Evolutionary conservation across 148 eudicot species (phyloP).

Genomic region (Rhododendron ferrugineum): DNA sequence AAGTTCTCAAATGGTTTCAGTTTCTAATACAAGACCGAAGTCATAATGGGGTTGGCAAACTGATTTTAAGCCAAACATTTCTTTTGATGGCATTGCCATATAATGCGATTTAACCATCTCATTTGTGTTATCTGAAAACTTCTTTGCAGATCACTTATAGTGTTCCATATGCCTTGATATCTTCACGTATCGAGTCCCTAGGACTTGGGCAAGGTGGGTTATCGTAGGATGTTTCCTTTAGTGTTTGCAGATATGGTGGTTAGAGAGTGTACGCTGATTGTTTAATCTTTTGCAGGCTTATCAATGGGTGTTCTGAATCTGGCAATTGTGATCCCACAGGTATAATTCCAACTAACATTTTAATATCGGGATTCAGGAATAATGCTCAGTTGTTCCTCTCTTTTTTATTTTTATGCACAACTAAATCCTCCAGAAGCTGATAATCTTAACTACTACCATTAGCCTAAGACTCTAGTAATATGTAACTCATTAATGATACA

Average conservation of each 20-base stretch:
- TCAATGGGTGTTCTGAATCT: slow-evolving; percentile 97
- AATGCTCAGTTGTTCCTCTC: neutral
- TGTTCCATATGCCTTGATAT: slow-evolving; percentile 89
- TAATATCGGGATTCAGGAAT: neutral
- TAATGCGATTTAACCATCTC: neutral
- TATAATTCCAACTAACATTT: slow-evolving; percentile 13
- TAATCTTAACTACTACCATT: neutral
- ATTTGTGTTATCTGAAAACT: neutral
- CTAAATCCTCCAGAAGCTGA: neutral
- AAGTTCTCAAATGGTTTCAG: neutral
- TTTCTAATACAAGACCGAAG: neutral
- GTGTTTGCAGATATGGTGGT: neutral
- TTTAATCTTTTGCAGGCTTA: slow-evolving; percentile 50
- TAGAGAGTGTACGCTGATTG: slow-evolving; percentile 3
- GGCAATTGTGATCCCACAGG: slow-evolving; percentile 94
- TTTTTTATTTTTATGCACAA: neutral
- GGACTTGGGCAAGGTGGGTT: slow-evolving; percentile 92
- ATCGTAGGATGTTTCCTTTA: neutral
- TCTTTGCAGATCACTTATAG: slow-evolving; percentile 88
- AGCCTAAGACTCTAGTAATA: neutral
- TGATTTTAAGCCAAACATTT: neutral
- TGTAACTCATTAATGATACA: neutral
- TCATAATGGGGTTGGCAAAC: slow-evolving; percentile 4
- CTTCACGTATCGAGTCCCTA: slow-evolving; percentile 67
- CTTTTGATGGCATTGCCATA: neutral